These are phyloP conservation scores for Rhamnella rubrinervis DNA, from an alignment of 331 rosid genomes.

Conservation along the genomic window DNA sequence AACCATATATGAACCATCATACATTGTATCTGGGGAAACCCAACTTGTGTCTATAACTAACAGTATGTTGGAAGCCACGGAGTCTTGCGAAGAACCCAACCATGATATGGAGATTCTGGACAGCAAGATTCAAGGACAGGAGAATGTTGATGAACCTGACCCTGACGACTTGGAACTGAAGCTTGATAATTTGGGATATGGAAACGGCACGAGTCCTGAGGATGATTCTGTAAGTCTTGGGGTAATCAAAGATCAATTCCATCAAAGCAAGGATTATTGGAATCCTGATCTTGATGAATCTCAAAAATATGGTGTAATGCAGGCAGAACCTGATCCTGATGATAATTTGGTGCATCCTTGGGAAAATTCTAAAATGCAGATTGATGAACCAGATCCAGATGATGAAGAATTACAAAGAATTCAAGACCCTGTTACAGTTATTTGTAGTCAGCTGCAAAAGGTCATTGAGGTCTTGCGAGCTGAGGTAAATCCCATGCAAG, in stretches of 20 bases:
- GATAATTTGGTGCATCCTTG: slow-evolving; percentile 35
- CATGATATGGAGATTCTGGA: slow-evolving; percentile 35
- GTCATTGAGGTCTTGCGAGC: slow-evolving; percentile 56
- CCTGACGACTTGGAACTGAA: slow-evolving; percentile 37
- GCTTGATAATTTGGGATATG: slow-evolving; percentile 17
- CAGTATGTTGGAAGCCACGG: slow-evolving; percentile 18
- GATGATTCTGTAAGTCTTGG: slow-evolving; percentile 23
- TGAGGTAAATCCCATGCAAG: slow-evolving; percentile 55
- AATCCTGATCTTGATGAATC: slow-evolving; percentile 36
- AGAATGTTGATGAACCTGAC: slow-evolving; percentile 39
- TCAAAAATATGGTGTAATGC: slow-evolving; percentile 30
- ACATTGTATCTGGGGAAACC: slow-evolving; percentile 18
- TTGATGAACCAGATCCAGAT: slow-evolving; percentile 79
- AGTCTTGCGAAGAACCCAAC: slow-evolving; percentile 31
- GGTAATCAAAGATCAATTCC: slow-evolving; percentile 19
- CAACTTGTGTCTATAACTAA: slow-evolving; percentile 20
- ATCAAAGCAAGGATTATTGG: slow-evolving; percentile 18
- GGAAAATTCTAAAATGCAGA: slow-evolving; percentile 42
- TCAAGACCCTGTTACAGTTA: slow-evolving; percentile 56
- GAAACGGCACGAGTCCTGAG: slow-evolving; percentile 10
- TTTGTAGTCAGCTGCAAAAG: slow-evolving; percentile 60
- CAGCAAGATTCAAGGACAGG: slow-evolving; percentile 26
- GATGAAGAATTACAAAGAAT: slow-evolving; percentile 79
- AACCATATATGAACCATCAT: slow-evolving; percentile 19
- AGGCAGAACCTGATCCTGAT: slow-evolving; percentile 50